Percentiles rank a stretch among this genome's conserved stretches.
phyloP scores from a whole-genome alignment of 371 early-diverging fungal genomes.

The Lichtheimia ornata region DNA sequence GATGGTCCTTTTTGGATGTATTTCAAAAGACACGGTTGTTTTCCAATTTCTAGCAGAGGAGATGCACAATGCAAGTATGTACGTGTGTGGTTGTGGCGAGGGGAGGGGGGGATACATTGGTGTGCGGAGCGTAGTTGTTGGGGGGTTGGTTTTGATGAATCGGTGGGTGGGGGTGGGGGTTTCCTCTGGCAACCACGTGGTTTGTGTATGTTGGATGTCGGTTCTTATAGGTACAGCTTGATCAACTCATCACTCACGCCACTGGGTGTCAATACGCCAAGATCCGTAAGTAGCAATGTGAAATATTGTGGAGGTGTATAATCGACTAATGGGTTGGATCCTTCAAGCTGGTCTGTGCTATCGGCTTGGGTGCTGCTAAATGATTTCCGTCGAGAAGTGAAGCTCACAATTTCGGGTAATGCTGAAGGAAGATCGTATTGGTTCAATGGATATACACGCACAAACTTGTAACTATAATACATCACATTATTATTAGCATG shows the following conservation, averaged over 20 bases:
- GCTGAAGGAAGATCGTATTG: conserved; percentile 82
- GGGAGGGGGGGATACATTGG: too few species aligned
- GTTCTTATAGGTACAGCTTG: conserved; percentile 72
- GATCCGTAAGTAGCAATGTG: conserved; percentile 87
- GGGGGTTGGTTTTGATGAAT: too few species aligned
- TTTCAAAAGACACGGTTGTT: too few species aligned
- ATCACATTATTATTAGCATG: not conserved
- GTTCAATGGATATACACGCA: conserved; percentile 86
- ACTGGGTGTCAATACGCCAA: conserved; percentile 92
- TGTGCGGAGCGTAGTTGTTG: too few species aligned
- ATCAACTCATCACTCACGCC: conserved; percentile 92
- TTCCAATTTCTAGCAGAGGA: too few species aligned
- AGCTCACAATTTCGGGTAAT: conserved; percentile 66
- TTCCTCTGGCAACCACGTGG: too few species aligned
- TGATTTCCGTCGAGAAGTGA: conserved; percentile 46
- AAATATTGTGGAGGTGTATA: conserved; percentile 96
- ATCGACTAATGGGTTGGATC: conserved; percentile 84
- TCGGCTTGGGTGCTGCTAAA: conserved; percentile 28
- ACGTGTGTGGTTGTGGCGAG: too few species aligned
- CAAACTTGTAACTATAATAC: conserved; percentile 87
- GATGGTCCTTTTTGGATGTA: too few species aligned
- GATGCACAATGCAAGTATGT: too few species aligned
- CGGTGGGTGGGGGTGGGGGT: too few species aligned
- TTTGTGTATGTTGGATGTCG: too few species aligned
- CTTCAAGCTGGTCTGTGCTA: conserved; percentile 44